These are phyloP conservation scores for Phytophthora citrophthora DNA, from an alignment of 352 stramenopile genomes.

Conservation along the genomic window DNA sequence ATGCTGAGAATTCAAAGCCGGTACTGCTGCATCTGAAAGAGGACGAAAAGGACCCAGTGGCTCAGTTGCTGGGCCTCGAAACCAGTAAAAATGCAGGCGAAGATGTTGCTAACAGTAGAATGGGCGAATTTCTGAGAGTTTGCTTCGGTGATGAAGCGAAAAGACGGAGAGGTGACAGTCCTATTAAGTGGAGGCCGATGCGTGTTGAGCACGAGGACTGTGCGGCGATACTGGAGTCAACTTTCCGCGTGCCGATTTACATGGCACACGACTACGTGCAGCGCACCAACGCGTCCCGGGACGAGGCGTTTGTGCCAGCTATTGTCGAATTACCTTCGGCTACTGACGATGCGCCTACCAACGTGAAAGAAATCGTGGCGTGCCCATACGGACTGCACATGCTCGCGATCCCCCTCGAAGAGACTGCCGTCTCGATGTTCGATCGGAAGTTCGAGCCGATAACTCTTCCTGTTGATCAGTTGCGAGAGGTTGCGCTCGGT, in stretches of 20 bases:
- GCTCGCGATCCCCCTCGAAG: slow-evolving; percentile 36
- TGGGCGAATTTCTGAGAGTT: slow-evolving; percentile 13
- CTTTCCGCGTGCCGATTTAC: slow-evolving; percentile 61
- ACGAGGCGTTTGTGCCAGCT: slow-evolving; percentile 37
- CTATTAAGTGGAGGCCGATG: slow-evolving; percentile 20
- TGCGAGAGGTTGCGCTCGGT: slow-evolving; percentile 35
- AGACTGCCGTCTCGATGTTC: slow-evolving; percentile 30
- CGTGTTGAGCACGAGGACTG: slow-evolving; percentile 41
- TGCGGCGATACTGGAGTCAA: slow-evolving; percentile 29
- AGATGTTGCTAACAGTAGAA: background rate
- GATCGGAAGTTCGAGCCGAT: slow-evolving; percentile 41
- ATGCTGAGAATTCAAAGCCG: slow-evolving; percentile 39
- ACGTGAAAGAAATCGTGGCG: slow-evolving; percentile 24
- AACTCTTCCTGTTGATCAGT: background rate
- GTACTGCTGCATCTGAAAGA: slow-evolving; percentile 39
- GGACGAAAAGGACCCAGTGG: slow-evolving; percentile 11
- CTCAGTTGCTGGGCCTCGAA: slow-evolving; percentile 24
- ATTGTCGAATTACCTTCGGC: slow-evolving; percentile 31
- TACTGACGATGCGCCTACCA: slow-evolving; percentile 1
- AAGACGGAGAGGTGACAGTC: background rate
- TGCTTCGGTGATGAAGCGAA: slow-evolving; percentile 35
- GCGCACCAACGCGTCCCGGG: slow-evolving; percentile 51
- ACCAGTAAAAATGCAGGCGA: background rate
- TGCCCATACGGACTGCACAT: slow-evolving; percentile 76
- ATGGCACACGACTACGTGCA: slow-evolving; percentile 75